Conservation (phyloP, 768 basidiomycete genomes). For the Leucogyrophana mollusca region DNA sequence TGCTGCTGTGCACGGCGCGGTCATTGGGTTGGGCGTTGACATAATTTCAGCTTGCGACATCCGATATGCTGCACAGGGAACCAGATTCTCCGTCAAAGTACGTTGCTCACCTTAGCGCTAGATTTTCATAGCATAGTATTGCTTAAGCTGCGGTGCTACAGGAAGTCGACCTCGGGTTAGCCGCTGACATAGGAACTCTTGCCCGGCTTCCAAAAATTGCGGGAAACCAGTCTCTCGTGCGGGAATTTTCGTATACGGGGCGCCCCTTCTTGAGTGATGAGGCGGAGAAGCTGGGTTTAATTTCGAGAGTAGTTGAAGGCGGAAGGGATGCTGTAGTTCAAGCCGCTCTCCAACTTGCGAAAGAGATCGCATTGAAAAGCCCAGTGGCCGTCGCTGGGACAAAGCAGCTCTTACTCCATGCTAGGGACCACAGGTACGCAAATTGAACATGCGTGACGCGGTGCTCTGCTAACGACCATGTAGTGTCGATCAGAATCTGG, state of each 20-base stretch:
- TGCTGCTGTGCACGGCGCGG: conserved; percentile 73
- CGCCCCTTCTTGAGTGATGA: conserved; percentile 68
- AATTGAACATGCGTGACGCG: not conserved
- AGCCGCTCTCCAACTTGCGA: conserved; percentile 66
- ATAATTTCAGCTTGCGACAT: conserved; percentile 71
- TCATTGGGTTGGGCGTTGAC: conserved; percentile 79
- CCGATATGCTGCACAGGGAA: conserved; percentile 63
- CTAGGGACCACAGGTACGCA: conserved; percentile 76
- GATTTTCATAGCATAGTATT: no score
- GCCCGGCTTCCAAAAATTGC: conserved; percentile 78
- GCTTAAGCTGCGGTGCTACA: conserved; percentile 22
- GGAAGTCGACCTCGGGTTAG: conserved; percentile 87
- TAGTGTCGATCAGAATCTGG: conserved; percentile 45
- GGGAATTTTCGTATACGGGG: conserved; percentile 77
- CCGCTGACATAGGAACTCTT: conserved; percentile 86
- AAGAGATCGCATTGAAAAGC: conserved; percentile 67
- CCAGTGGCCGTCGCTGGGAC: conserved; percentile 77
- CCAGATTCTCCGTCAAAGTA: conserved; percentile 74
- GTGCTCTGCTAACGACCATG: not conserved
- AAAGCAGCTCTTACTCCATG: conserved; percentile 76
- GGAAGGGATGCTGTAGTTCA: conserved; percentile 55
- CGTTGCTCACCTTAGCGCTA: conserved; percentile 8
- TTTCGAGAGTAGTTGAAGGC: conserved; percentile 60
- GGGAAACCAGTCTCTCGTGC: conserved; percentile 68
- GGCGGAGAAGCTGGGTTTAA: conserved; percentile 67